A percentile compares a stretch with the other conserved stretches of the same genome.
Evolutionary conservation across 2,329 filamentous ascomycete genomes (phyloP).

Genomic region (Thermochaetoides dissita): DNA sequence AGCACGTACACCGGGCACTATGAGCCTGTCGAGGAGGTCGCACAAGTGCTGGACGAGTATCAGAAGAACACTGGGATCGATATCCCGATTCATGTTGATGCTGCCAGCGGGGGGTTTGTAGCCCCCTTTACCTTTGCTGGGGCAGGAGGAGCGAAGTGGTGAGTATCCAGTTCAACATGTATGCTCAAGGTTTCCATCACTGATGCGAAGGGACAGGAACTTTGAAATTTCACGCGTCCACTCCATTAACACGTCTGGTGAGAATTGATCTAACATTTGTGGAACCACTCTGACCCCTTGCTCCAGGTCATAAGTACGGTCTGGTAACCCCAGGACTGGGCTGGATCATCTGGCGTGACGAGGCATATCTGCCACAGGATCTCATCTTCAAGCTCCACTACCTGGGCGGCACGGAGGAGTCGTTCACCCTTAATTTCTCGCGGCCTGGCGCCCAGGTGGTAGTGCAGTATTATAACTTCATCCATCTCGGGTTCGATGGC

Average conservation of each 20-base stretch:
- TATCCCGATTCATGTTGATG: conserved; percentile 56
- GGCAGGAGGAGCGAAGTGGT: conserved; percentile 45
- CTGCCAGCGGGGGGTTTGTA: conserved; percentile 46
- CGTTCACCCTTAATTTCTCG: conserved; percentile 60
- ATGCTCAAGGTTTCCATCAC: neutral
- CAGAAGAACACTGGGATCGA: conserved; percentile 46
- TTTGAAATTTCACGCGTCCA: conserved; percentile 49
- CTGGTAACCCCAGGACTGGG: conserved; percentile 55
- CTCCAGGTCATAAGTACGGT: conserved; percentile 39
- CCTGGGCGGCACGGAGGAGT: conserved; percentile 56
- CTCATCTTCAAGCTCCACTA: conserved; percentile 59
- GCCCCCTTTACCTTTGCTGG: conserved; percentile 45
- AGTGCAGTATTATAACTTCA: conserved; percentile 59
- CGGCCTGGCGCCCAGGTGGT: conserved; percentile 56
- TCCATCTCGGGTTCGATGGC: conserved; percentile 53
- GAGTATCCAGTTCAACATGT: conserved; percentile 3
- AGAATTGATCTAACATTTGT: conserved; percentile 43
- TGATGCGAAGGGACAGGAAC: conserved; percentile 25
- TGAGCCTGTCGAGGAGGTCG: conserved; percentile 56
- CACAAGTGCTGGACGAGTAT: conserved; percentile 48
- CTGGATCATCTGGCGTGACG: conserved; percentile 57
- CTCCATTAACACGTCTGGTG: conserved; percentile 51
- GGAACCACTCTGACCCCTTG: conserved; percentile 18
- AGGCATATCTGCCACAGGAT: conserved; percentile 50
- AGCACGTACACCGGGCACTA: conserved; percentile 63